Evolutionary conservation across 768 basidiomycete species (phyloP), one percentile per base, ranked within the genome.

Genomic region (Trametes sanguinea): DNA sequence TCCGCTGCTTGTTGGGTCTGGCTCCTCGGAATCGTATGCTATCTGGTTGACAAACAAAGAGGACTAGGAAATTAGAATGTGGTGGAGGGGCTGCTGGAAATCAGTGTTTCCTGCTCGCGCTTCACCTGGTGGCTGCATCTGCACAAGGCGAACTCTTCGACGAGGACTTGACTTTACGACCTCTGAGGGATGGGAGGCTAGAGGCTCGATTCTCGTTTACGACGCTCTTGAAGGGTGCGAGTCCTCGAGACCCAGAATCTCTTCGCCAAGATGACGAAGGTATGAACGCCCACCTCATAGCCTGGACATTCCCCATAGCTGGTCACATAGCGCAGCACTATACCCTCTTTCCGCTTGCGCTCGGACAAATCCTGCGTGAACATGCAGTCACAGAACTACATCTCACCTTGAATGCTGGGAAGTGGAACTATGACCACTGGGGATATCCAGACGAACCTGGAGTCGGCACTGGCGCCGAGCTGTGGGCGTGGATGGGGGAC

Each of bases 401-500:
- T 68, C 83, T 98, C 6, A 88, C 89, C 9, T 80, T 98, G 42
- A 96, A 95, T 57, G 88, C 95, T 11, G 96, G 96, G 17, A 89
- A 87, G 67, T 98, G 96, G 96, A 83, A 91, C 71, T 94, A 94
- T 65, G 83, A 85, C 45, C 76, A 82, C 29, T 95, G 94, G 90
- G 92, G 91, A 0, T 84, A 87, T 65, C 93, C 95, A 0, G 81
- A 86, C 32, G 88, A 90, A 64, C 76, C 81, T 4, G 86, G 85
- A 3, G 89, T 94, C 1, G 89, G 89, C 2, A 86, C 89, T 0
- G 95, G 95, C 2, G 95, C 92, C 7, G 92, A 95, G 71, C 77
- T 98, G 6, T 90, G 90, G 88, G 92, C 88, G 9, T 97, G 94
- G 94, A 87, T 97, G 81, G 88, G 83, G n/a, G 86, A 88, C 33